phyloP scores from a whole-genome alignment of 306 rosid genomes.

The Benincasa hispida region DNA sequence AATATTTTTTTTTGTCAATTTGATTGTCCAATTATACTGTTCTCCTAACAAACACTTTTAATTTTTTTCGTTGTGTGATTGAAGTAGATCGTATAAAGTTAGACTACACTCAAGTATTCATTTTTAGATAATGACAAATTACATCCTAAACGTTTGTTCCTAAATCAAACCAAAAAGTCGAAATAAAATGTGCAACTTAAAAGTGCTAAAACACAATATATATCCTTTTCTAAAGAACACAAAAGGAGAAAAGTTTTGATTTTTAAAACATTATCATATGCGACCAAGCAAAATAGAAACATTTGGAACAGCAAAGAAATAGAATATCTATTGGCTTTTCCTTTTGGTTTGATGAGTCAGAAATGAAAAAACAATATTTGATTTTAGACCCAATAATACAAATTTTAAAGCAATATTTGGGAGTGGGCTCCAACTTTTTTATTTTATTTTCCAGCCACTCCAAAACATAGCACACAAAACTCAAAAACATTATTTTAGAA shows the following conservation, averaged over 20 bases:
- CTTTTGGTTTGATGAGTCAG: neutral
- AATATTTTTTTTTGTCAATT: too few species aligned
- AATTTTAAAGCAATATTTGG: neutral
- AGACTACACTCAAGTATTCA: too few species aligned
- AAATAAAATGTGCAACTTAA: neutral
- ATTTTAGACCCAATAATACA: neutral
- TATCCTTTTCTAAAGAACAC: neutral
- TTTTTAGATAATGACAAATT: too few species aligned
- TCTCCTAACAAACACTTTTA: too few species aligned
- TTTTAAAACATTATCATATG: neutral
- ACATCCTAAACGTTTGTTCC: neutral
- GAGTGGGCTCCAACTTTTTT: too few species aligned
- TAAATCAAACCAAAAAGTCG: neutral
- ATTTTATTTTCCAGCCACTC: too few species aligned
- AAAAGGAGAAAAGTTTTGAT: neutral
- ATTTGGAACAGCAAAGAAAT: neutral
- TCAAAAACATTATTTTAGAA: too few species aligned
- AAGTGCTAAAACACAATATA: neutral
- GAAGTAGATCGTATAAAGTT: too few species aligned
- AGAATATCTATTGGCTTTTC: neutral
- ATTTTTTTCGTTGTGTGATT: too few species aligned
- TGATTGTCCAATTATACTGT: too few species aligned
- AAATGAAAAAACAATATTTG: conserved; percentile 1
- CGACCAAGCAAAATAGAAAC: neutral
- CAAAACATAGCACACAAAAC: too few species aligned